Evolutionary conservation across 345 rosid species (phyloP), one percentile per base, ranked within the genome.

Genomic region (Viola odorata): DNA sequence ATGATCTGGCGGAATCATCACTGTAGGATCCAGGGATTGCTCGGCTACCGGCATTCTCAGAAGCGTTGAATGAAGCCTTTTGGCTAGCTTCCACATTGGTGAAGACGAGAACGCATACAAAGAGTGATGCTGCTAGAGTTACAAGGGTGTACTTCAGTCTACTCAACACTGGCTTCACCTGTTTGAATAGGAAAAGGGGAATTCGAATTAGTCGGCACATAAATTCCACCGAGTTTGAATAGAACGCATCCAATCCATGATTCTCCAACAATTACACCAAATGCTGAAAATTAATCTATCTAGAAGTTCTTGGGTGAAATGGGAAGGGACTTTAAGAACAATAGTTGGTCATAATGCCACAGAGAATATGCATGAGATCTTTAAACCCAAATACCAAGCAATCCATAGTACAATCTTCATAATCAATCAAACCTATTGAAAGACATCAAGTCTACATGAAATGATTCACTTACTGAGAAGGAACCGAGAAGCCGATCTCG

Each of bases 401-500:
- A 44, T 6, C 47, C 7, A 44, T 44, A 6, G 7, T 11, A 44
- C 47, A 44, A 11, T 23, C 32, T 15, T 12, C 32, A 23, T 36
- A 16, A 16, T 52, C 55, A 23, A 4, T 6, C 16, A 51, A 15
- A 51, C 4, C 5, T 23, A 23, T 23, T 23, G 5, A 8, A 51
- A 51, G 17, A 51, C 8, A 53, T 23, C 8, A 3, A 58, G 48
- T 9, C 51, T 32, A 6, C 36, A 2, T 12, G 12, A 15, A 36
- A 50, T n/a, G 37, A 10, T 36, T 23, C 61, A 61, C 84, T 77
- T 73, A 88, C 98, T 3, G 91, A 71, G 71, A 83, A 88, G 48
- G 95, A 86, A 62, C 95, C 92, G 8, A 91, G 95, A 70, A 91
- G 98, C 63, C 96, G 74, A 69, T 91, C 98, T 40, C 96, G 83